A percentile compares a stretch with the other conserved stretches of the same genome.
phyloP scores from a whole-genome alignment of 495 filamentous ascomycete genomes.

The Trichocladium uniseriatum region DNA sequence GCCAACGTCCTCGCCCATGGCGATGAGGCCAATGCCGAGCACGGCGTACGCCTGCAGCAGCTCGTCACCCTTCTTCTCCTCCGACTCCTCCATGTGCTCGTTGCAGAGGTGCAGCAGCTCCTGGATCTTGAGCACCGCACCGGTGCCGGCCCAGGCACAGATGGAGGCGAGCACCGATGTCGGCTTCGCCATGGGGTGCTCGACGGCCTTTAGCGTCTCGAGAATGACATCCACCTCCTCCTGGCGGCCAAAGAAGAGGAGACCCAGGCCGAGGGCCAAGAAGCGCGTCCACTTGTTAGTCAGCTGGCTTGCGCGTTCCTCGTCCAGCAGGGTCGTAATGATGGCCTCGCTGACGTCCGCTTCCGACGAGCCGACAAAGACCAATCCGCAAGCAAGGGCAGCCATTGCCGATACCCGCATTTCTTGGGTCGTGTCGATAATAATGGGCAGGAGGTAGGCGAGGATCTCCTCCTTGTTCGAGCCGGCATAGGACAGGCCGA shows the following conservation, averaged over 20 bases:
- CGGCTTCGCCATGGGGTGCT: slow-evolving; percentile 88
- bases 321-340: slow-evolving; percentile 81
- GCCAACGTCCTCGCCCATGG: slow-evolving; percentile 97
- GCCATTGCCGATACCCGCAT: slow-evolving; percentile 98
- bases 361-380: slow-evolving; percentile 88
- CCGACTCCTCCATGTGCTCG: slow-evolving; percentile 86
- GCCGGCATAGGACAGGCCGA: slow-evolving; percentile 88
- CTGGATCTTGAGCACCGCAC: slow-evolving; percentile 92
- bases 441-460: slow-evolving; percentile 73
- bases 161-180: slow-evolving; percentile 86
- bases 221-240: slow-evolving; percentile 94
- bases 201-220: slow-evolving; percentile 89
- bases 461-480: slow-evolving; percentile 79
- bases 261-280: slow-evolving; percentile 85
- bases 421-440: slow-evolving; percentile 67
- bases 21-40: slow-evolving; percentile 82
- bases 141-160: slow-evolving; percentile 95
- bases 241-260: slow-evolving; percentile 91
- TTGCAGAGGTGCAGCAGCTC: slow-evolving; percentile 95
- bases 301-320: slow-evolving; percentile 74
- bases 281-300: slow-evolving; percentile 98
- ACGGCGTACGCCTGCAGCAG: slow-evolving; percentile 93
- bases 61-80: slow-evolving; percentile 88
- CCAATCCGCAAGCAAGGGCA: slow-evolving; percentile 77
- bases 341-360: slow-evolving; percentile 82